These are phyloP conservation scores for Selenicereus undatus DNA, from an alignment of 148 eudicot genomes.

Conservation along the genomic window DNA sequence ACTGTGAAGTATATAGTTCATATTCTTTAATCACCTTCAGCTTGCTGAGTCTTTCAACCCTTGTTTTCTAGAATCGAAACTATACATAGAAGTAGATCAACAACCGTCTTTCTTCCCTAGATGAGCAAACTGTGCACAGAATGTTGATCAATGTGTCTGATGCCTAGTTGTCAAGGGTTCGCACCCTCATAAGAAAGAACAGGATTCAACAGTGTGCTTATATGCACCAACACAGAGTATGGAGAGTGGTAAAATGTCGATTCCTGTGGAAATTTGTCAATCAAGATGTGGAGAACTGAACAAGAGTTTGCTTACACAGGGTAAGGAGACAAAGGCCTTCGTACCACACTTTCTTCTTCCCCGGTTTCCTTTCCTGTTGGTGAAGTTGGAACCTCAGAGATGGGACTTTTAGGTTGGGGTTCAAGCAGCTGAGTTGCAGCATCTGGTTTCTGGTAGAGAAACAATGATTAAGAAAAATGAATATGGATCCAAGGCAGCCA, in stretches of 20 bases:
- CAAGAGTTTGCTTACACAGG: constrained; percentile 49
- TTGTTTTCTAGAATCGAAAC: not conserved
- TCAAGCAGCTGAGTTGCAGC: constrained; percentile 18
- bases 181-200: not conserved
- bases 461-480: constrained; percentile 6
- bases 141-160: no score
- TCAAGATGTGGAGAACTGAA: not conserved
- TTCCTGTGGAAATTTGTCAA: constrained; percentile 27
- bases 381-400: constrained; percentile 18
- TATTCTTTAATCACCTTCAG: not conserved
- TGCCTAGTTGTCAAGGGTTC: no score
- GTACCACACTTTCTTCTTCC: constrained; percentile 11
- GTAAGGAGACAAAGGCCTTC: constrained; percentile 64
- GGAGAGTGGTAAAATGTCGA: constrained; percentile 44
- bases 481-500: constrained; percentile 3
- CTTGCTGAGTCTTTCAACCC: not conserved
- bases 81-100: no score
- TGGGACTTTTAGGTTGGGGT: constrained; percentile 22
- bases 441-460: constrained; percentile 20
- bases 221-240: constrained; percentile 40
- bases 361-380: constrained; percentile 19
- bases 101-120: no score
- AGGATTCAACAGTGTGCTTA: not conserved
- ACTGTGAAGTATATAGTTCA: no score
- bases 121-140: no score